These are phyloP conservation scores for Saprolegnia parasitica DNA, from an alignment of 352 stramenopile species.

Conservation along the genomic window DNA sequence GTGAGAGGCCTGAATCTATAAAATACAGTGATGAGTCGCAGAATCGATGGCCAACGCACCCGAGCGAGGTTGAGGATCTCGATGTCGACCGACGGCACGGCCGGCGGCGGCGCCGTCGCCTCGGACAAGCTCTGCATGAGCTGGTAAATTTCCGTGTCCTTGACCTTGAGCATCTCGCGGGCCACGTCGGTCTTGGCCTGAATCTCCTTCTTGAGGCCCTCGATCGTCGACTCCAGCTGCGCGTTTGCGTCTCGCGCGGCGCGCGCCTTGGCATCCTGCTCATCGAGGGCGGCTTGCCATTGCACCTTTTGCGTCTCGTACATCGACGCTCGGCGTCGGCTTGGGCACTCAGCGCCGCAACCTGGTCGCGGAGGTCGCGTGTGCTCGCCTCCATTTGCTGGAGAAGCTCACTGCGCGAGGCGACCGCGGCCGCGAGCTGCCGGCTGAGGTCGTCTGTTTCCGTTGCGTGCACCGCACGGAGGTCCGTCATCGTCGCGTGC, in stretches of 20 bases:
- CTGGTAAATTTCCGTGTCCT: conserved; percentile 48
- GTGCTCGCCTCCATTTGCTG: conserved; percentile 4
- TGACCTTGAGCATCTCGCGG: conserved; percentile 44
- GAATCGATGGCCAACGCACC: conserved; percentile 24
- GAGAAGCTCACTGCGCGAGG: neutral
- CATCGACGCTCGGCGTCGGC: neutral
- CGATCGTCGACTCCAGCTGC: conserved; percentile 34
- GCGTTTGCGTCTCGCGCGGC: conserved; percentile 38
- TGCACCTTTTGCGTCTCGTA: neutral
- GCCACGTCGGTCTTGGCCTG: conserved; percentile 38
- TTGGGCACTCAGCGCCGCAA: conserved; percentile 13
- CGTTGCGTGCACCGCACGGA: conserved; percentile 39
- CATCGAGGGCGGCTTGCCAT: neutral
- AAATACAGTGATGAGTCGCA: neutral
- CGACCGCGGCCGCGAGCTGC: neutral
- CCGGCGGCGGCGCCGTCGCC: conserved; percentile 19
- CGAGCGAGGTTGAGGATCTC: conserved; percentile 34
- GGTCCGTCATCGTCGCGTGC: conserved; percentile 44
- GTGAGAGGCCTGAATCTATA: conserved; percentile 34
- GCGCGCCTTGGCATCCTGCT: conserved; percentile 40
- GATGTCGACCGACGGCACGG: conserved; percentile 26
- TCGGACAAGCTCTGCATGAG: conserved; percentile 50
- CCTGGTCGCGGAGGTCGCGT: neutral
- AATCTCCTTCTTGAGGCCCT: conserved; percentile 38
- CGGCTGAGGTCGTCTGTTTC: neutral